Percentiles rank a stretch among this genome's conserved stretches.
Conservation (phyloP, 768 basidiomycete species). For the Rhizopogon vinicolor region DNA sequence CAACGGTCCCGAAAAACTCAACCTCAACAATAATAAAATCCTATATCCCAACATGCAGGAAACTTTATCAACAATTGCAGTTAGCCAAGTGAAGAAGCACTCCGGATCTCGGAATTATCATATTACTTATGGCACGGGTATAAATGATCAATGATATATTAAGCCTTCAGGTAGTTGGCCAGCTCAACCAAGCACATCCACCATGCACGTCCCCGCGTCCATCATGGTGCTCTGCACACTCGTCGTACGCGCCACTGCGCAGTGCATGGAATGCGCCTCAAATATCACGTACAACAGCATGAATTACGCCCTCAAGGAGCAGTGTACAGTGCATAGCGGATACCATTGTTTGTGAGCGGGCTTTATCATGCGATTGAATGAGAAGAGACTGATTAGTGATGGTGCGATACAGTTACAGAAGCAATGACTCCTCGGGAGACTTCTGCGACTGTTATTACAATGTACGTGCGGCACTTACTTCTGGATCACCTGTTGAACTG, state of each 20-base stretch:
- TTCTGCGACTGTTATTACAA: not conserved
- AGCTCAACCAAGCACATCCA: not conserved
- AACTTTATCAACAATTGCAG: not conserved
- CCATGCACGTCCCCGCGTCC: not conserved
- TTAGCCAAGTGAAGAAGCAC: not conserved
- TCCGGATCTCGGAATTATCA: not conserved
- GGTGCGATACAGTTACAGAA: not conserved
- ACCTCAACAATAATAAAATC: no score
- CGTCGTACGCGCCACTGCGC: not conserved
- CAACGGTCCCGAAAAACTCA: no score
- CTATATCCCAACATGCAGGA: no score
- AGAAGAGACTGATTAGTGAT: not conserved
- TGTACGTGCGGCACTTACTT: not conserved
- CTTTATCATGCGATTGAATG: not conserved
- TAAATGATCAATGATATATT: no score
- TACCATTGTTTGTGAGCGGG: not conserved
- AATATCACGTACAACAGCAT: not conserved
- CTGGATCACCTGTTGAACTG: not conserved
- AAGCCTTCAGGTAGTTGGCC: no score
- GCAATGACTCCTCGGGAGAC: not conserved
- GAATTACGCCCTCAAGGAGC: not conserved
- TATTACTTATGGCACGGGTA: no score
- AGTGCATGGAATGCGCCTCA: not conserved
- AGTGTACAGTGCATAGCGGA: not conserved
- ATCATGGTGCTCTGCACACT: not conserved